These are phyloP conservation scores for Leishmania gerbilli DNA, from an alignment of 208 protist species.

Conservation along the genomic window DNA sequence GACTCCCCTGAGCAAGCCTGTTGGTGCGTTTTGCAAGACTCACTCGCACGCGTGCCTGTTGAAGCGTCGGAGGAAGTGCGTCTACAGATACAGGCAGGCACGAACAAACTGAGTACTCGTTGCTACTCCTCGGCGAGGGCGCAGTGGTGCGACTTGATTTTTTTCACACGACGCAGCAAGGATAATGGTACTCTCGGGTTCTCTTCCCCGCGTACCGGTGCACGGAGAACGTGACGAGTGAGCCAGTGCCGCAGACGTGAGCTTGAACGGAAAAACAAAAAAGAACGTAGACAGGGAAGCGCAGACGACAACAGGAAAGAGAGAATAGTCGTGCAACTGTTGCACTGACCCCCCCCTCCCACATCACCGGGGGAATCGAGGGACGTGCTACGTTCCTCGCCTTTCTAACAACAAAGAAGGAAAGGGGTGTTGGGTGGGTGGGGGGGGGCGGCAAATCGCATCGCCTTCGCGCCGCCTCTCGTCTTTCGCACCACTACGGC, in stretches of 20 bases:
- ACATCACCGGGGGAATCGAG: background rate
- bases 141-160: background rate
- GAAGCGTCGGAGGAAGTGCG: conserved; percentile 4
- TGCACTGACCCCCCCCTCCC: background rate
- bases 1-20: background rate
- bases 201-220: no score
- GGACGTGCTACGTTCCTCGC: background rate
- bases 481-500: background rate
- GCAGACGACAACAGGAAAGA: background rate
- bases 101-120: background rate
- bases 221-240: background rate
- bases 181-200: background rate
- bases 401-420: background rate
- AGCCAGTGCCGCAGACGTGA: background rate
- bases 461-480: background rate
- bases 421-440: background rate
- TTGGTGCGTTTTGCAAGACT: background rate
- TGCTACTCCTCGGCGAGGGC: background rate
- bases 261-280: background rate
- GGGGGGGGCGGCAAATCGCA: background rate
- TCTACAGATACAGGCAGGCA: background rate
- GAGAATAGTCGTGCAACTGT: background rate
- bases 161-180: background rate
- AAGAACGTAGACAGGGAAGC: background rate
- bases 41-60: background rate